Evolutionary conservation across 495 filamentous ascomycete genomes (phyloP).

Genomic region (Hypoxylon subgilvum): DNA sequence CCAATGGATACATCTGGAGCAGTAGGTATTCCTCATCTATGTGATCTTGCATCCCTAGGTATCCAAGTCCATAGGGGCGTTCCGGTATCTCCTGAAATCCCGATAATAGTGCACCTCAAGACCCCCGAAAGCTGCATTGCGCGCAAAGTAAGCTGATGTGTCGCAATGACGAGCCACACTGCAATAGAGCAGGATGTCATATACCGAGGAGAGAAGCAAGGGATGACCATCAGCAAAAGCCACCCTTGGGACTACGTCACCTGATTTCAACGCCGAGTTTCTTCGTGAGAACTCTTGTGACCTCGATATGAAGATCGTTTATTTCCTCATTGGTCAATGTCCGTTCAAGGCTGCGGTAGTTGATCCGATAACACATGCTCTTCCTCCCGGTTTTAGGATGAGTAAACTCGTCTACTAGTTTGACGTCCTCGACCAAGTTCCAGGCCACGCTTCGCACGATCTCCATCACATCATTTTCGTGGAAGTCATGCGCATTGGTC

Average conservation of each 20-base stretch:
- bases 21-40: no score
- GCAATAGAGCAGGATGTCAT: neutral
- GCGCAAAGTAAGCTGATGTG: neutral
- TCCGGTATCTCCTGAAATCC: no score
- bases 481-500: conserved; percentile 61
- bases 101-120: no score
- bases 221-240: neutral
- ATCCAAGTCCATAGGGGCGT: no score
- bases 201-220: neutral
- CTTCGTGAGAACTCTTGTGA: conserved; percentile 65
- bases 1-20: no score
- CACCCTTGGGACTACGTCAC: conserved; percentile 41
- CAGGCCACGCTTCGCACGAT: conserved; percentile 79
- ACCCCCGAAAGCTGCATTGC: no score
- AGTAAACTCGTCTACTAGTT: conserved; percentile 77
- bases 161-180: neutral
- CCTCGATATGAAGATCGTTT: conserved; percentile 74
- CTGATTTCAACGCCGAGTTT: conserved; percentile 82
- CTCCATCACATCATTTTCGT: conserved; percentile 98
- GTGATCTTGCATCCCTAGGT: no score
- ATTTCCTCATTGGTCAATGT: conserved; percentile 82
- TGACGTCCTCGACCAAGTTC: conserved; percentile 85
- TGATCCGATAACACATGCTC: conserved; percentile 90
- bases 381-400: conserved; percentile 84
- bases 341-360: conserved; percentile 86